Base-by-base conservation (phyloP, 2,329 filamentous ascomycete genomes). In the Thielaviopsis populi region DNA sequence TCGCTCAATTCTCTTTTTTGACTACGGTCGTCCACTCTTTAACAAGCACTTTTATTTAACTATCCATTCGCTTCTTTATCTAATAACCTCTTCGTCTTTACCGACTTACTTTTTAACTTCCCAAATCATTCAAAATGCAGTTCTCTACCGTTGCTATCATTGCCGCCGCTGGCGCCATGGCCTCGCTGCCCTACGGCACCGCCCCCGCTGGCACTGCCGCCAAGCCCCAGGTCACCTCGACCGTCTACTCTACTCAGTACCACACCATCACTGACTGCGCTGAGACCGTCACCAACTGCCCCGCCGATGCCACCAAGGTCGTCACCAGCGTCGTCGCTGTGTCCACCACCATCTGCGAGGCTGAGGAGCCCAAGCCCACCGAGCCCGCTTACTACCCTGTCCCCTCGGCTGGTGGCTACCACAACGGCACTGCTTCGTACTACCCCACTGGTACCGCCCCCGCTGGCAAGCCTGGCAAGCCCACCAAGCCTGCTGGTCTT, bases 201-300 rank as follows among this genome's bases (percentile, higher is more conserved):
- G 60, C 37, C 22, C 50, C 50, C 27, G 72, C 73, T 69, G 68
- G 69, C 67, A 66, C 46, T 33, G 67, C 67, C 58, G 73, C 70
- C 70, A 78, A 80, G 70, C 75, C 75, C 71, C 76, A 64, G 63
- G 76, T 74, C 64, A 76, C 76, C 68, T 74, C 73, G 62, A 79
- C 81, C 72, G 76, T 81, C 75, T 83, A 79, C 78, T 73, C 76
- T 73, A 84, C 82, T 70, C 75, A 79, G 72, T 74, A 81, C 71
- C 74, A 81, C 69, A 85, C 83, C 74, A 76, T 85, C 79, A 85
- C 80, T 72, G 78, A 78, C 66, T 86, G 83, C 78, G 78, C 74
- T 65, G 75, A 82, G 60, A 77, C 78, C 67, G 82, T 86, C 71
- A 79, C 81, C 73, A 71, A 86, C 82, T 87, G 85, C 80, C 80